A percentile compares a stretch with the other conserved stretches of the same genome.
Conservation (phyloP, 441 rosid species). For the Hura crepitans region DNA sequence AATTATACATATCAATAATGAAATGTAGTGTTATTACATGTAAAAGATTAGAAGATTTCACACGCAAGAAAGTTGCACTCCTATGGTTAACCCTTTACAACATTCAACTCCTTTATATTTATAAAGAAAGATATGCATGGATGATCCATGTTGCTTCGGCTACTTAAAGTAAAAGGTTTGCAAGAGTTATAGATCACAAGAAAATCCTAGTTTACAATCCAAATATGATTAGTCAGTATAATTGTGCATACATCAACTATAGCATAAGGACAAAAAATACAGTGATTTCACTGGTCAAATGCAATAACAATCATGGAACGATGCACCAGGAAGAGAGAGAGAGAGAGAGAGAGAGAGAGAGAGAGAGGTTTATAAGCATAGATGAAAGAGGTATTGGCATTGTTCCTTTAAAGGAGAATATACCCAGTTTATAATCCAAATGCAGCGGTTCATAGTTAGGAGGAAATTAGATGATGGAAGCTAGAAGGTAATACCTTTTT, state of each 20-base stretch:
- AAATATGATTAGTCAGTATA: not conserved
- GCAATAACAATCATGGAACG: not conserved
- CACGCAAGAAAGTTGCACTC: not conserved
- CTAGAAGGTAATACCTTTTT: conserved; percentile 61
- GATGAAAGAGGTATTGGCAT: not conserved
- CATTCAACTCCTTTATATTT: not conserved
- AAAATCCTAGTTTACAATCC: not conserved
- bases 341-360: not conserved
- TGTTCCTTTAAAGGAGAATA: not conserved
- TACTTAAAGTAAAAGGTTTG: not conserved
- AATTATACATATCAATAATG: no score
- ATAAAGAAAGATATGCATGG: not conserved
- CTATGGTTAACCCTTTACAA: no score
- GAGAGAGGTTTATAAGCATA: not conserved
- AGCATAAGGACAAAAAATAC: not conserved
- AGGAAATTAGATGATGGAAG: conserved; percentile 4
- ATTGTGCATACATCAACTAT: not conserved
- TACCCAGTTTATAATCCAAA: conserved; percentile 1
- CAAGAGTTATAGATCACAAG: not conserved
- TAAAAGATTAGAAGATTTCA: not conserved
- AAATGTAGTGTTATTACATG: not conserved
- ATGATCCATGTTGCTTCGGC: not conserved
- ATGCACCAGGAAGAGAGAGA: not conserved
- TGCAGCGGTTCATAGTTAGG: not conserved
- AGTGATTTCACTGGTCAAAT: not conserved